Percentiles rank a stretch among this genome's conserved stretches.
Conservation (phyloP, 2,329 filamentous ascomycete species). For the Aspergillus japonicus region DNA sequence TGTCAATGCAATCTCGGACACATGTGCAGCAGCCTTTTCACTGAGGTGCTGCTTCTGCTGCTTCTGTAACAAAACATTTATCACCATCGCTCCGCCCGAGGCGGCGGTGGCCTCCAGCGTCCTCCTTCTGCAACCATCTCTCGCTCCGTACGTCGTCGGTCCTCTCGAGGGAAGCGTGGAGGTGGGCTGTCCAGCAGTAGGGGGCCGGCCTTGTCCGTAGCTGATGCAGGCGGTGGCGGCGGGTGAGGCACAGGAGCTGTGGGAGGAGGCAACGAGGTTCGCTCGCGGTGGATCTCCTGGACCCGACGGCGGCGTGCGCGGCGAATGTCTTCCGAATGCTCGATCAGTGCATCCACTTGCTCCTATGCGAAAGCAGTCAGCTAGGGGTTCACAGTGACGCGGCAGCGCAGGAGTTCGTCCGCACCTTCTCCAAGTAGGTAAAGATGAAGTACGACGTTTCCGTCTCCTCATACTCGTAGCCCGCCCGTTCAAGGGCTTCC, state of each 20-base stretch:
- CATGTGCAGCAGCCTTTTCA: background rate
- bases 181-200: constrained; percentile 21
- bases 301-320: constrained; percentile 60
- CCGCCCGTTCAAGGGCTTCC: constrained; percentile 80
- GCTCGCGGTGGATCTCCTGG: constrained; percentile 56
- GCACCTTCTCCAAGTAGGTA: constrained; percentile 82
- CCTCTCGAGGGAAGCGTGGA: constrained; percentile 19
- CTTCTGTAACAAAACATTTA: background rate
- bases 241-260: background rate
- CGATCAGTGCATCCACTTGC: constrained; percentile 79
- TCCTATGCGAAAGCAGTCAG: constrained; percentile 56
- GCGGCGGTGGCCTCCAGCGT: constrained; percentile 13
- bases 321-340: constrained; percentile 79
- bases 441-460: constrained; percentile 89
- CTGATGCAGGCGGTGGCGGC: constrained; percentile 14
- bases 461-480: constrained; percentile 89
- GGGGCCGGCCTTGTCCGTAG: constrained; percentile 11
- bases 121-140: constrained; percentile 25
- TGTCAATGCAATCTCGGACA: background rate
- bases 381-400: background rate
- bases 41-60: background rate
- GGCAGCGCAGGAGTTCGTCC: constrained; percentile 38
- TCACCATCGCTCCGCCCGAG: constrained; percentile 16
- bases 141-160: constrained; percentile 27
- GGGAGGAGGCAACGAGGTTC: constrained; percentile 25